phyloP scores from a whole-genome alignment of 2,329 filamentous ascomycete species.

The Pseudocercospora fuligena region DNA sequence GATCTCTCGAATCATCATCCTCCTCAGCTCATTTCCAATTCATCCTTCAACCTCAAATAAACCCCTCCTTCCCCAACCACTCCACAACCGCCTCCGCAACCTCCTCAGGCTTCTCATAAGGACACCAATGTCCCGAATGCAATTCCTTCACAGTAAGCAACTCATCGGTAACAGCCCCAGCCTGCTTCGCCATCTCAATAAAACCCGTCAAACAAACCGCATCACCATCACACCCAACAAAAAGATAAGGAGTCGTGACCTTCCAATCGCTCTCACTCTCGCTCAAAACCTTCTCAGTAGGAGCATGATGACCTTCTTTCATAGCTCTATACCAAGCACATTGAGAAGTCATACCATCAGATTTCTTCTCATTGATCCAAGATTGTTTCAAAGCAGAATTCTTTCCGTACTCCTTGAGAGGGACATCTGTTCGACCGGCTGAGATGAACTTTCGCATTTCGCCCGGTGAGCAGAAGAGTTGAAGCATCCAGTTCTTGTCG shows the following conservation, averaged over 20 bases:
- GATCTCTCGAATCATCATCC: too few species aligned
- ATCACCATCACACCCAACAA: conserved; percentile 39
- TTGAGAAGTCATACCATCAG: conserved; percentile 42
- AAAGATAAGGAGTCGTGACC: conserved; percentile 43
- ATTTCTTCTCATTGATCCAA: conserved; percentile 41
- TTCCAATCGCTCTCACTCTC: conserved; percentile 18
- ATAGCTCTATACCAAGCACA: conserved; percentile 45
- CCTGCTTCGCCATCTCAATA: conserved; percentile 27
- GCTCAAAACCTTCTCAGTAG: conserved; percentile 25
- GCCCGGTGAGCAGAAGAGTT: conserved; percentile 45
- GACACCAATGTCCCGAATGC: conserved; percentile 35
- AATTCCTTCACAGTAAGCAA: conserved; percentile 25
- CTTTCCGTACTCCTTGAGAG: conserved; percentile 43
- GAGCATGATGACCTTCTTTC: conserved; percentile 33
- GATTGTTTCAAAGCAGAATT: conserved; percentile 39
- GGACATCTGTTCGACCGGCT: conserved; percentile 29
- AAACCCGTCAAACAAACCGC: conserved; percentile 31
- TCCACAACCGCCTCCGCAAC: conserved; percentile 26
- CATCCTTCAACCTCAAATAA: neutral
- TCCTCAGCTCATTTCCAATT: too few species aligned
- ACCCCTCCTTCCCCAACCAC: conserved; percentile 26
- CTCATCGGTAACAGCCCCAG: conserved; percentile 30
- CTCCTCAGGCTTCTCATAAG: conserved; percentile 36
- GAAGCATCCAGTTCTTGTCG: conserved; percentile 34
- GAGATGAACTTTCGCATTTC: conserved; percentile 41